Percentiles rank a stretch among this genome's conserved stretches.
Evolutionary conservation across 345 rosid species (phyloP).

Genomic region (Hypericum perforatum): DNA sequence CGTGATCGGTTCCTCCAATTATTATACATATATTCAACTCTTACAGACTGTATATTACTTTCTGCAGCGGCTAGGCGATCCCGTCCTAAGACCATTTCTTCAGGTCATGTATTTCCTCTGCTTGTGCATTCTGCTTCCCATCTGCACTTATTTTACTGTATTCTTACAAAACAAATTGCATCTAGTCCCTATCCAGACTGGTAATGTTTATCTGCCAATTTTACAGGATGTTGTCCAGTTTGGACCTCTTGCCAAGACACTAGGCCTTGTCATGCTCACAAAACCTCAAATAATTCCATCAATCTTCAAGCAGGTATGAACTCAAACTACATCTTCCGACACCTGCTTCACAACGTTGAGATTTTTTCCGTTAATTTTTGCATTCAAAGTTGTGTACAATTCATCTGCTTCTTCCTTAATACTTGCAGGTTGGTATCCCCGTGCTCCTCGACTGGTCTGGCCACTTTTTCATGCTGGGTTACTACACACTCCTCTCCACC

Average conservation of each 20-base stretch:
- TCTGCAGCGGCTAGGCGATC: constrained; percentile 68
- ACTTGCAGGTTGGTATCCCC: constrained; percentile 59
- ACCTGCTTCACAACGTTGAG: neutral
- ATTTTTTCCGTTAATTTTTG: no score
- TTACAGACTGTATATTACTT: constrained; percentile 12
- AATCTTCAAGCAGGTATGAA: constrained; percentile 65
- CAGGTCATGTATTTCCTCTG: constrained; percentile 33
- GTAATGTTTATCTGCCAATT: neutral
- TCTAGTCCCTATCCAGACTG: neutral
- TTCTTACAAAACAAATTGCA: constrained; percentile 2
- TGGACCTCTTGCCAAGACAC: constrained; percentile 77
- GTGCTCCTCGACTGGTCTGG: constrained; percentile 77
- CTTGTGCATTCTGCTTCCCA: neutral
- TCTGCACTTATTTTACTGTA: neutral
- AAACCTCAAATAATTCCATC: constrained; percentile 83
- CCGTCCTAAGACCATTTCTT: constrained; percentile 85
- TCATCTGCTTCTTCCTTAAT: neutral
- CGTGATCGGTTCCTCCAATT: neutral
- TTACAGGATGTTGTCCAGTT: constrained; percentile 74
- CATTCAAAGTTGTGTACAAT: no score
- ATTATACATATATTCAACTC: constrained; percentile 1
- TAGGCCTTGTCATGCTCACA: constrained; percentile 80
- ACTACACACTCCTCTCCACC: constrained; percentile 70
- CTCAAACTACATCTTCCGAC: neutral
- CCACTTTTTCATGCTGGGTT: constrained; percentile 78